phyloP scores from a whole-genome alignment of 2,329 filamentous ascomycete genomes.

The Paraphoma chrysanthemicola region DNA sequence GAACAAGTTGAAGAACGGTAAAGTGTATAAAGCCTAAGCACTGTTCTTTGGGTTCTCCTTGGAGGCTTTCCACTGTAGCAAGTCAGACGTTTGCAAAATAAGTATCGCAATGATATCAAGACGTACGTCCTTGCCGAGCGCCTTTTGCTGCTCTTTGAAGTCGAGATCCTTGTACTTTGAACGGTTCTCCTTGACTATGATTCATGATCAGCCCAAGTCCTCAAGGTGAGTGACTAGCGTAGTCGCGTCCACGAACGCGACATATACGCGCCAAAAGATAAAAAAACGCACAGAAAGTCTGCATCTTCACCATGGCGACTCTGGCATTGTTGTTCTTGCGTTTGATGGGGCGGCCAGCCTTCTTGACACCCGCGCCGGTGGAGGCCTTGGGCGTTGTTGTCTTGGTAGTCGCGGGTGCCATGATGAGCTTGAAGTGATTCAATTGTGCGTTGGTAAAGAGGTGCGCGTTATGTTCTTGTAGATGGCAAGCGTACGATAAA shows the following conservation, averaged over 20 bases:
- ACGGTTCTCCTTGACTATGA: constrained; percentile 45
- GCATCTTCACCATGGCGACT: constrained; percentile 44
- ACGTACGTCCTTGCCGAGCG: constrained; percentile 43
- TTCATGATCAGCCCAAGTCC: constrained; percentile 17
- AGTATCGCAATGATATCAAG: neutral
- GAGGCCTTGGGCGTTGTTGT: constrained; percentile 31
- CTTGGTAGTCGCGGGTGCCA: constrained; percentile 37
- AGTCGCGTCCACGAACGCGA: constrained; percentile 27
- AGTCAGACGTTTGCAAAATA: neutral
- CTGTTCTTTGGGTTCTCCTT: constrained; percentile 46
- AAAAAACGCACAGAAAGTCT: constrained; percentile 42
- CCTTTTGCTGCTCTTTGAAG: constrained; percentile 47
- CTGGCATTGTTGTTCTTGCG: constrained; percentile 34
- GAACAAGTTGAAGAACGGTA: too few relatives aligned
- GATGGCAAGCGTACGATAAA: neutral
- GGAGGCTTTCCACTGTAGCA: constrained; percentile 44
- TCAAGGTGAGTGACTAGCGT: neutral
- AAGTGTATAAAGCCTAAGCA: constrained; percentile 6
- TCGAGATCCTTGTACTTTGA: constrained; percentile 41
- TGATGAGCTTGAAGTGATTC: constrained; percentile 12
- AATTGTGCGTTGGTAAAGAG: neutral
- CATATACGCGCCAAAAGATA: neutral
- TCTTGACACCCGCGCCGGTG: constrained; percentile 36
- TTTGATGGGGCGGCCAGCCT: constrained; percentile 25
- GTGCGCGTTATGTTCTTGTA: neutral